These are phyloP conservation scores for Melanopsichium pennsylvanicum DNA, from an alignment of 1,284 basidiomycete genomes.

Conservation along the genomic window DNA sequence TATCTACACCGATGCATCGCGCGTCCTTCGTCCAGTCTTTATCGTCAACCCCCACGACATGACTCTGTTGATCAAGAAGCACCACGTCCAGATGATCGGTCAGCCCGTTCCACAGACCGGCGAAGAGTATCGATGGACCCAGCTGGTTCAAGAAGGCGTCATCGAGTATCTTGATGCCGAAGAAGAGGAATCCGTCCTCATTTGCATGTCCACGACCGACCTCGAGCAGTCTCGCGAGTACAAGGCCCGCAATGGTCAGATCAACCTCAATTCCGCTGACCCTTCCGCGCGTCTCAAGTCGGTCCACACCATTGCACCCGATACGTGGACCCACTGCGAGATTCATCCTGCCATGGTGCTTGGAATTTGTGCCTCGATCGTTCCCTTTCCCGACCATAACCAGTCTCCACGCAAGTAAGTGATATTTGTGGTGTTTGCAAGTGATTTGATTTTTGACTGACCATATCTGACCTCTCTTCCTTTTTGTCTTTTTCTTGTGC, in stretches of 20 bases:
- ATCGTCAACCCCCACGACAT: conserved; percentile 84
- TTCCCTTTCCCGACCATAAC: conserved; percentile 99
- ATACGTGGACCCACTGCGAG: conserved; percentile 95
- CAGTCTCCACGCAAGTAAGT: conserved; percentile 86
- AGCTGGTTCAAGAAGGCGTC: conserved; percentile 84
- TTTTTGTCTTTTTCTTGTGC: neutral
- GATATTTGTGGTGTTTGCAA: neutral
- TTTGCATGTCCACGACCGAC: conserved; percentile 97
- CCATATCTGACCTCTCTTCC: neutral
- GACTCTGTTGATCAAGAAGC: conserved; percentile 79
- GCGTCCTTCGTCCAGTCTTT: conserved; percentile 94
- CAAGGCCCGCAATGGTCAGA: conserved; percentile 70
- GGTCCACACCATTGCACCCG: conserved; percentile 54
- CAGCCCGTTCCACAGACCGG: conserved; percentile 56
- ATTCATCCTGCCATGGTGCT: conserved; percentile 99
- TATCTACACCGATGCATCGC: conserved; percentile 94
- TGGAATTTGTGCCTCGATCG: conserved; percentile 96
- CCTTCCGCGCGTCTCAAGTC: conserved; percentile 80
- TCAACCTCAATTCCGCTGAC: conserved; percentile 76
- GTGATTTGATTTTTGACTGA: neutral
- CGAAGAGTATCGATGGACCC: conserved; percentile 77
- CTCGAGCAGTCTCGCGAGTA: conserved; percentile 73
- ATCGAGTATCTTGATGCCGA: conserved; percentile 96
- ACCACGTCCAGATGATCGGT: conserved; percentile 79
- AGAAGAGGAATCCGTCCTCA: conserved; percentile 99